A percentile compares a stretch with the other conserved stretches of the same genome.
These are phyloP conservation scores for Alternaria gaisen DNA, from an alignment of 2,329 filamentous ascomycete genomes.

Conservation along the genomic window DNA sequence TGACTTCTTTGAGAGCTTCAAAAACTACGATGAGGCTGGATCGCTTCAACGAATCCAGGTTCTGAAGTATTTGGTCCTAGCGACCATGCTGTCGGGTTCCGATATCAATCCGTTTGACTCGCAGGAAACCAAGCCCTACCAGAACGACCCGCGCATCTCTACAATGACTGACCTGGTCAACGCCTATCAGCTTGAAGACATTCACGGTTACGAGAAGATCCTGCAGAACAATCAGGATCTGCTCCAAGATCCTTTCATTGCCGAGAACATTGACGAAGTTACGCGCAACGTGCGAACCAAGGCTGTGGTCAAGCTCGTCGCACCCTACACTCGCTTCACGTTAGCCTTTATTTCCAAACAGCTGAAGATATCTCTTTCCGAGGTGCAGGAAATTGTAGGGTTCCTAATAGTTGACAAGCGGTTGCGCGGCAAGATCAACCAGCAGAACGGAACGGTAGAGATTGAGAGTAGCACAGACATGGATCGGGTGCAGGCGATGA, in stretches of 20 bases:
- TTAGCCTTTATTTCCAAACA: slow-evolving; percentile 86
- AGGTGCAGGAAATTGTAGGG: slow-evolving; percentile 95
- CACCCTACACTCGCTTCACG: slow-evolving; percentile 92
- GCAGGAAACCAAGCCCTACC: slow-evolving; percentile 98
- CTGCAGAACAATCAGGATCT: slow-evolving; percentile 89
- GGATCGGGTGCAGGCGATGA: slow-evolving; percentile 76
- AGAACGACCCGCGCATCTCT: slow-evolving; percentile 90
- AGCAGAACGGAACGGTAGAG: slow-evolving; percentile 83
- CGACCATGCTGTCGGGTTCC: slow-evolving; percentile 98
- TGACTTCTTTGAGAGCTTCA: slow-evolving; percentile 98
- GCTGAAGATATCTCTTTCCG: slow-evolving; percentile 82
- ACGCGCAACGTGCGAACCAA: slow-evolving; percentile 98
- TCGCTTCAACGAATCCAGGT: slow-evolving; percentile 96
- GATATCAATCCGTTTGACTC: slow-evolving; percentile 99
- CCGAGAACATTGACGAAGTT: slow-evolving; percentile 98
- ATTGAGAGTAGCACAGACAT: slow-evolving; percentile 78
- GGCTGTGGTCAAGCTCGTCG: slow-evolving; percentile 90
- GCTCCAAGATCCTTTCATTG: slow-evolving; percentile 91
- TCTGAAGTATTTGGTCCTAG: slow-evolving; percentile 93
- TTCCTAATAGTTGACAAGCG: slow-evolving; percentile 92
- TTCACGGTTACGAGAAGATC: slow-evolving; percentile 88
- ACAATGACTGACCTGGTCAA: slow-evolving; percentile 98
- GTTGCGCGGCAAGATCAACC: slow-evolving; percentile 87
- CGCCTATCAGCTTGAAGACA: slow-evolving; percentile 94
- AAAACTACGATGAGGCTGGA: slow-evolving; percentile 97